Percentiles rank a stretch among this genome's conserved stretches.
These are phyloP conservation scores for Uromyces viciae-fabae DNA, from an alignment of 1,284 basidiomycete species.

Conservation along the genomic window DNA sequence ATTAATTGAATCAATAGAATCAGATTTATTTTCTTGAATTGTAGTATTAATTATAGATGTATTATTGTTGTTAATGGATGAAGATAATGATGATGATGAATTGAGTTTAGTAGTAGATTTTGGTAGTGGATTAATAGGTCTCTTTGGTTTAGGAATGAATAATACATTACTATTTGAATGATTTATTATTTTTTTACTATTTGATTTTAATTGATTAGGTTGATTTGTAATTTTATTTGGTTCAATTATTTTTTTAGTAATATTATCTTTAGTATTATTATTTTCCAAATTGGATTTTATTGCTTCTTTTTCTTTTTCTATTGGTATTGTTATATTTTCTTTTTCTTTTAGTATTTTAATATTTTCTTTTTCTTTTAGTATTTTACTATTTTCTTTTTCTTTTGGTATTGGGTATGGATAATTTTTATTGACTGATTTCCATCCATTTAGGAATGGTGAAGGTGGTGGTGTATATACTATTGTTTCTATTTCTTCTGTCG, in stretches of 20 bases:
- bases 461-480: no score
- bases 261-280: neutral
- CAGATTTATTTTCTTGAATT: neutral
- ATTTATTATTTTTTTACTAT: neutral
- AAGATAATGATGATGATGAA: neutral
- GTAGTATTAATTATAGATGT: neutral
- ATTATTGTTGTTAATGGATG: neutral
- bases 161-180: neutral
- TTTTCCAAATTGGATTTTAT: neutral
- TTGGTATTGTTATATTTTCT: neutral
- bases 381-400: neutral
- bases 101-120: neutral
- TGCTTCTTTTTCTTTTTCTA: neutral
- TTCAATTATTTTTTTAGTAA: neutral
- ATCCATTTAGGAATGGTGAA: conserved; percentile 8
- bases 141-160: neutral
- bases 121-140: no score
- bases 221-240: neutral
- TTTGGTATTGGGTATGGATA: neutral
- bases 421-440: neutral
- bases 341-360: neutral
- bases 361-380: neutral
- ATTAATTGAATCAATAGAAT: neutral
- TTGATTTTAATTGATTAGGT: no score
- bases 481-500: no score